phyloP scores from a whole-genome alignment of 257 asterid genomes.

The Gentiana macrophylla region DNA sequence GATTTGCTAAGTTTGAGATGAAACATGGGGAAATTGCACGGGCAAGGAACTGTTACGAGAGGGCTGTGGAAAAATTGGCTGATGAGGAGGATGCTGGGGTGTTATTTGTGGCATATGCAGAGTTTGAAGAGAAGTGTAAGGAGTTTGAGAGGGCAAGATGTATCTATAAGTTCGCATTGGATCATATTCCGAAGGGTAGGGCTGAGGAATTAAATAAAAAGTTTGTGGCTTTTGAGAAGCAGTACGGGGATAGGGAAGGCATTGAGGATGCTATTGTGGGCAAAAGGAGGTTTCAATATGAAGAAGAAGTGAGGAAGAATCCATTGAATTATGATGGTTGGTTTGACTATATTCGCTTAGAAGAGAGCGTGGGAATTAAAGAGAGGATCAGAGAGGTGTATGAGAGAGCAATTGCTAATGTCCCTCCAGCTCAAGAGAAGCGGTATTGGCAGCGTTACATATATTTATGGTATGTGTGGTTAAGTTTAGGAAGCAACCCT shows the following conservation, averaged over 20 bases:
- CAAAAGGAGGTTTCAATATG: slow-evolving; percentile 60
- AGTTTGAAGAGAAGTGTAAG: slow-evolving; percentile 64
- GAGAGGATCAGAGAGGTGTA: slow-evolving; percentile 48
- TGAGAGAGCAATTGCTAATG: slow-evolving; percentile 58
- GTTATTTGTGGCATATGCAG: slow-evolving; percentile 56
- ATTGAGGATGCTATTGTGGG: slow-evolving; percentile 78
- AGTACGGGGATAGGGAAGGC: slow-evolving; percentile 65
- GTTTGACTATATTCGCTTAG: slow-evolving; percentile 59
- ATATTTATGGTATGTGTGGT: slow-evolving; percentile 35
- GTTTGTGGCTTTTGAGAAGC: slow-evolving; percentile 68
- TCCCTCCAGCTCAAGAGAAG: slow-evolving; percentile 65
- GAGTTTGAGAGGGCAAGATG: slow-evolving; percentile 55
- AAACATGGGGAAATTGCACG: slow-evolving; percentile 46
- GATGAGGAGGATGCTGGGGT: slow-evolving; percentile 66
- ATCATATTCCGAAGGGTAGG: slow-evolving; percentile 59
- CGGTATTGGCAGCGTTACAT: slow-evolving; percentile 67
- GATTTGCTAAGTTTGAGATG: slow-evolving; percentile 62
- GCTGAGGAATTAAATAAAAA: slow-evolving; percentile 61
- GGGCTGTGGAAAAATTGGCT: slow-evolving; percentile 51
- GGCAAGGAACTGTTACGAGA: slow-evolving; percentile 44
- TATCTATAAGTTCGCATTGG: slow-evolving; percentile 58
- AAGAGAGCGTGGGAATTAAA: slow-evolving; percentile 45
- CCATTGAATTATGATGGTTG: slow-evolving; percentile 54
- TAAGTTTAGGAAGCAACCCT: no score
- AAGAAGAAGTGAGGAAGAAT: slow-evolving; percentile 53